Percentiles rank a stretch among this genome's conserved stretches.
Conservation (phyloP, 495 filamentous ascomycete genomes). For the Elasticomyces elasticus region DNA sequence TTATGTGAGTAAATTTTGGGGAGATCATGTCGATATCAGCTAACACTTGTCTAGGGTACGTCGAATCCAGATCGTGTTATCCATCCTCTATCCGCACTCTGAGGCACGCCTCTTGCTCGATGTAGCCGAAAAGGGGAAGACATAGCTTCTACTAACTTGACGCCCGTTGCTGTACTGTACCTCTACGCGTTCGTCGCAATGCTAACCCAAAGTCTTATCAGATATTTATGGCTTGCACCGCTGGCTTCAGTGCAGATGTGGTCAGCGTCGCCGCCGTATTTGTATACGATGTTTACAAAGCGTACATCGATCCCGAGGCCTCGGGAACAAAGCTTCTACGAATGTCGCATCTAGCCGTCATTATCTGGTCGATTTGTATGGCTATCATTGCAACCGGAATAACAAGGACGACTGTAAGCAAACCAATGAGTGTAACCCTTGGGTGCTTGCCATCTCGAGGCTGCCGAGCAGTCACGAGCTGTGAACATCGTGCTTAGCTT, state of each 20-base stretch:
- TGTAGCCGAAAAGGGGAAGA: too few relatives aligned
- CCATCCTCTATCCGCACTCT: too few relatives aligned
- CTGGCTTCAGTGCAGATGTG: conserved; percentile 19
- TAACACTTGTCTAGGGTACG: too few relatives aligned
- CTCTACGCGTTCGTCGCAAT: background rate
- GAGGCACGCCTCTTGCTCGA: too few relatives aligned
- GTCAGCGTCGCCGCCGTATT: conserved; percentile 21
- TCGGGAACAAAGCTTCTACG: conserved; percentile 20
- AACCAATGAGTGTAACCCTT: too few relatives aligned
- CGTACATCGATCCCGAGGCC: conserved; percentile 21
- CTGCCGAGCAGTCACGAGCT: too few relatives aligned
- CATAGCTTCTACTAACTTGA: too few relatives aligned
- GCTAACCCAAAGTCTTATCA: background rate
- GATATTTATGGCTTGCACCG: conserved; percentile 25
- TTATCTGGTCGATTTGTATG: conserved; percentile 33
- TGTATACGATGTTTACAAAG: conserved; percentile 24
- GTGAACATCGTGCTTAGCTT: too few relatives aligned
- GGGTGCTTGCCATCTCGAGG: too few relatives aligned
- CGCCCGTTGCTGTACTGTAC: conserved; percentile 4
- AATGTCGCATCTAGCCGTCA: conserved; percentile 22
- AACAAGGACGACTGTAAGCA: conserved; percentile 14
- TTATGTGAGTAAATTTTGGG: too few relatives aligned
- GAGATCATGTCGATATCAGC: too few relatives aligned
- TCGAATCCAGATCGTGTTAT: too few relatives aligned
- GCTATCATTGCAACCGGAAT: conserved; percentile 31